phyloP scores from a whole-genome alignment of 805 yeast genomes.

The Barnettozyma populi region DNA sequence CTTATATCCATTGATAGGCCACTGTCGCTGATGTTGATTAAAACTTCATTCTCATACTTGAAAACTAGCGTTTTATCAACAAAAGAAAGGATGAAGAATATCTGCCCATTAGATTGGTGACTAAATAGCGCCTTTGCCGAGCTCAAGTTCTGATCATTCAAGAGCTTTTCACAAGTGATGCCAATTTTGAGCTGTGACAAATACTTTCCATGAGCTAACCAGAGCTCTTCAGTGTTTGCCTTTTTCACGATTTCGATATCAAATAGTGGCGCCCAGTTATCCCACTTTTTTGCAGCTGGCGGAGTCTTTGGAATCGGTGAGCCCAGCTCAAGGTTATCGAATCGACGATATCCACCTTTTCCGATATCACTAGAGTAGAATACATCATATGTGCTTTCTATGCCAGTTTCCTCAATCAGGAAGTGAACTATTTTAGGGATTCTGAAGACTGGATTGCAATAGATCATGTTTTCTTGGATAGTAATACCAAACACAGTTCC shows the following conservation, averaged over 20 bases:
- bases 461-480: constrained; percentile 18
- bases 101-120: constrained; percentile 15
- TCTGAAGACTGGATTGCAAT: constrained; percentile 29
- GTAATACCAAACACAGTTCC: constrained; percentile 22
- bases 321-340: constrained; percentile 24
- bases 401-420: constrained; percentile 13
- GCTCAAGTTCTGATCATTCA: constrained; percentile 15
- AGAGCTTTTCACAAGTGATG: constrained; percentile 12
- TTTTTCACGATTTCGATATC: constrained; percentile 32
- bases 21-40: constrained; percentile 24
- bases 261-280: constrained; percentile 44
- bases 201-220: constrained; percentile 25
- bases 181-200: constrained; percentile 19
- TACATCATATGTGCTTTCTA: constrained; percentile 14
- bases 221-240: constrained; percentile 33
- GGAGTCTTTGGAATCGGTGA: constrained; percentile 10
- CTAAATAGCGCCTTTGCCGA: constrained; percentile 14
- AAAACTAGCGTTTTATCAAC: constrained; percentile 35
- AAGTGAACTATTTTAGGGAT: constrained; percentile 32
- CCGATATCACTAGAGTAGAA: constrained; percentile 38
- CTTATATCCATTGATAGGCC: constrained; percentile 14
- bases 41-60: constrained; percentile 26
- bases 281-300: constrained; percentile 25
- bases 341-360: constrained; percentile 31
- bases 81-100: constrained; percentile 32